Conservation (phyloP, 129 eudicot genomes). For the Daucus carota region DNA sequence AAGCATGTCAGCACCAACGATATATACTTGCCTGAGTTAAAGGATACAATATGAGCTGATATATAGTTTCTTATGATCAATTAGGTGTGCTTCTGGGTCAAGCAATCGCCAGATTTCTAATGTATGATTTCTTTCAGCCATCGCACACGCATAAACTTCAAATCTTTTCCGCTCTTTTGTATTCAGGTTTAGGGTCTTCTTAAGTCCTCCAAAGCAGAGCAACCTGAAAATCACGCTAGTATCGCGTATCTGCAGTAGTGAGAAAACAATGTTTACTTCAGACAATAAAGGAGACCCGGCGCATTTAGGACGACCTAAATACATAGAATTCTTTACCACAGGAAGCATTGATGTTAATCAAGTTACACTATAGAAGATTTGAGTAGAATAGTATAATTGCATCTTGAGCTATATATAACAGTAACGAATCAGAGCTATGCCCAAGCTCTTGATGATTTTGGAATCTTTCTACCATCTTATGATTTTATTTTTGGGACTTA, state of each 20-base stretch:
- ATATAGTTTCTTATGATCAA: slow-evolving; percentile 59
- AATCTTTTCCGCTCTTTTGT: slow-evolving; percentile 88
- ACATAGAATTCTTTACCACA: not conserved
- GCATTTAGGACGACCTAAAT: not conserved
- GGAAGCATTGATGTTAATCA: not conserved
- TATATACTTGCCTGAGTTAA: slow-evolving; percentile 57
- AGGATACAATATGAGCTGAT: slow-evolving; percentile 68
- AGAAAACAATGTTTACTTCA: slow-evolving; percentile 2
- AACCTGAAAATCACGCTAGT: slow-evolving; percentile 92
- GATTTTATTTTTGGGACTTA: not conserved
- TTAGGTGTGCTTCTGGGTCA: slow-evolving; percentile 77
- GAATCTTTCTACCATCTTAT: not conserved
- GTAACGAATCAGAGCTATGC: too few relatives aligned
- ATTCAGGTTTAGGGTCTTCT: slow-evolving; percentile 62
- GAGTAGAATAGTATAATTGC: not conserved
- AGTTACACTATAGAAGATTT: not conserved
- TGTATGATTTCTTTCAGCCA: slow-evolving; percentile 97
- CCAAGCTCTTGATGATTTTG: too few relatives aligned
- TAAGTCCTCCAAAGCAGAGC: slow-evolving; percentile 96
- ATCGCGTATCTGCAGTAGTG: slow-evolving; percentile 72
- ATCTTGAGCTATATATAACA: not conserved
- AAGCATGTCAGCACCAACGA: not conserved
- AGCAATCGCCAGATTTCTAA: slow-evolving; percentile 96
- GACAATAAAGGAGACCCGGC: not conserved
- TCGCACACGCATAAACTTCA: slow-evolving; percentile 90